Evolutionary conservation across 371 early-diverging fungal genomes (phyloP).

Genomic region (Mucor mucedo): DNA sequence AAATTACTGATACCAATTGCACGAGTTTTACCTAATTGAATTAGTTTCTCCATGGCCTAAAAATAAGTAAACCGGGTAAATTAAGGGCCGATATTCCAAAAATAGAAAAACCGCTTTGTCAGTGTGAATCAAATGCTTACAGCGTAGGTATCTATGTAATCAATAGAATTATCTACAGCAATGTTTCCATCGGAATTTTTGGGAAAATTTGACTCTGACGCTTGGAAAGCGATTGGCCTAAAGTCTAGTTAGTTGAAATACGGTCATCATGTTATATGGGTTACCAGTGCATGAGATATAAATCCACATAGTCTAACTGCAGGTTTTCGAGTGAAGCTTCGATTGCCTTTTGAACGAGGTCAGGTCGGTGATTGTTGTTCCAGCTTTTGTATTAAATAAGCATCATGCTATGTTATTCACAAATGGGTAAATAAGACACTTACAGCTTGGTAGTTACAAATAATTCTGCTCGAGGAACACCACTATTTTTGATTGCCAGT

Average conservation of each 20-base stretch:
- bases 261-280: background rate
- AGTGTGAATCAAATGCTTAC: constrained; percentile 30
- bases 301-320: constrained; percentile 71
- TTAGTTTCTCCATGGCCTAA: constrained; percentile 65
- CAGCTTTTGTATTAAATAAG: constrained; percentile 44
- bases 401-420: background rate
- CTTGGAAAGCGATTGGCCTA: constrained; percentile 46
- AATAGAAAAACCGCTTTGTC: constrained; percentile 24
- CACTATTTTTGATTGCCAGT: constrained; percentile 58
- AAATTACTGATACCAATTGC: constrained; percentile 74
- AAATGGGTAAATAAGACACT: background rate
- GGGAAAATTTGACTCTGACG: constrained; percentile 25
- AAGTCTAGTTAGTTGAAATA: background rate
- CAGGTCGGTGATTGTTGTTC: constrained; percentile 62
- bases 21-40: constrained; percentile 53
- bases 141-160: constrained; percentile 54
- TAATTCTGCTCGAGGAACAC: constrained; percentile 46
- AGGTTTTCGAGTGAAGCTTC: constrained; percentile 58
- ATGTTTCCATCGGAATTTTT: constrained; percentile 39
- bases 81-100: constrained; percentile 6
- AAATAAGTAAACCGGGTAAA: background rate
- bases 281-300: constrained; percentile 70
- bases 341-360: constrained; percentile 52
- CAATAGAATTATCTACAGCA: constrained; percentile 25
- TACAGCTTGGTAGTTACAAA: constrained; percentile 64